Base-by-base conservation (phyloP, 2,329 filamentous ascomycete species). In the Beauveria rudraprayagi region DNA sequence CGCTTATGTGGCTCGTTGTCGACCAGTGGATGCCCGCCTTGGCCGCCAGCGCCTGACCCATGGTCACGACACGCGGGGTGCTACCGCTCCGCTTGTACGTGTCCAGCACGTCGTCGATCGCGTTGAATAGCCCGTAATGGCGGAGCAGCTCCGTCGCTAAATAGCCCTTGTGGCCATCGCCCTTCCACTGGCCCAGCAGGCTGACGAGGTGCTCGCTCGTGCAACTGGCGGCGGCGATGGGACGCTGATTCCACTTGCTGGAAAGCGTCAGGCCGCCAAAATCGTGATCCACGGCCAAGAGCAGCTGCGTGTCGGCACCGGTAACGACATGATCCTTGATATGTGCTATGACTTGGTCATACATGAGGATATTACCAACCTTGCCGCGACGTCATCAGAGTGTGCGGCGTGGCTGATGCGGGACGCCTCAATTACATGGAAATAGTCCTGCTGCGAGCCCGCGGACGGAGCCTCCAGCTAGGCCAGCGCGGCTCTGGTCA, bases 341-440 rank as follows among this genome's bases (percentile, higher is more conserved):
- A 58, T 65, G 66, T 28, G 61, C 56, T 62, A 68, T 65, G 61
- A 67, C 67, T 41, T 66, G 57, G 64, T 67, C 67, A 62, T 65
- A 68, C 64, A 68, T 67, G 60, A 68, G 61, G 24, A 65, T 66
- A 46, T 68, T 66, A 61, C 66, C 63, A 40, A 68, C 43, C 56
- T 68, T 66, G 63, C 63, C 8, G 63, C 63, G 5, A 63, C 64
- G 56, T 69, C 66, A 52, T 67, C 67, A 61, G 64, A 63, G 56
- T 68, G 65, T 16, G 58, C 67, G 10, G 66, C 66, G 54, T 69
- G 66, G 54, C 66, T 66, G 28, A 69, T 65, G 44, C 66, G 64
- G 22, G 66, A 68, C 8, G 67, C 67, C 60, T 68, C 67, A 22
- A 68, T 63, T 66, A 68, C 68, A 69, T 62, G 53, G 67, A 69